Percentiles rank a stretch among this genome's conserved stretches.
Conservation (phyloP, 148 eudicot genomes). For the Mesembryanthemum crystallinum region DNA sequence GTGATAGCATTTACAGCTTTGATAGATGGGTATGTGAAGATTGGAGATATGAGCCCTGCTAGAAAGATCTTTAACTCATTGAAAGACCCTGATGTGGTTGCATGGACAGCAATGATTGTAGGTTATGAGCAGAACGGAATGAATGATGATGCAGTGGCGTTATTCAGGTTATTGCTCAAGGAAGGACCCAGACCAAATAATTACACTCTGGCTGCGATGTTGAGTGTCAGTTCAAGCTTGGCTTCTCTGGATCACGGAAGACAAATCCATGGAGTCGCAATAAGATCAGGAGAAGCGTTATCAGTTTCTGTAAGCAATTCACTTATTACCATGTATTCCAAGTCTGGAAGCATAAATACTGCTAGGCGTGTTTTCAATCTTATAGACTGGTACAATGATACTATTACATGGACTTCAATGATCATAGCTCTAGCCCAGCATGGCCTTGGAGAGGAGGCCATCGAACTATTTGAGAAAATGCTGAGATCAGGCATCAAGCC, state of each 20-base stretch:
- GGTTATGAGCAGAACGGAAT: slow-evolving; percentile 42
- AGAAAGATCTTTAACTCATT: slow-evolving; percentile 40
- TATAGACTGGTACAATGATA: slow-evolving; percentile 21
- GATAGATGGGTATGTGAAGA: slow-evolving; percentile 45
- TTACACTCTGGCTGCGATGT: slow-evolving; percentile 40
- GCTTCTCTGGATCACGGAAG: slow-evolving; percentile 42
- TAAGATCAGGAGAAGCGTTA: slow-evolving; percentile 31
- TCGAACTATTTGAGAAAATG: slow-evolving; percentile 41
- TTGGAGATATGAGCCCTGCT: slow-evolving; percentile 39
- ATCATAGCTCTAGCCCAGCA: slow-evolving; percentile 48
- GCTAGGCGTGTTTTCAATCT: slow-evolving; percentile 33
- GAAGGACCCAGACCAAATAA: slow-evolving; percentile 44
- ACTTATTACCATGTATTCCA: slow-evolving; percentile 42
- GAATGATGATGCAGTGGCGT: slow-evolving; percentile 32
- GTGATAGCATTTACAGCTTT: slow-evolving; percentile 44
- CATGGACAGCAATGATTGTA: slow-evolving; percentile 51
- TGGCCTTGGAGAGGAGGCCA: slow-evolving; percentile 45
- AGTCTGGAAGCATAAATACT: slow-evolving; percentile 30
- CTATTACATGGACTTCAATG: slow-evolving; percentile 49
- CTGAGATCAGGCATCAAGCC: slow-evolving; percentile 33
- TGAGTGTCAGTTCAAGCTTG: slow-evolving; percentile 35
- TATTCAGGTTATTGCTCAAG: slow-evolving; percentile 38
- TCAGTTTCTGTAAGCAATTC: slow-evolving; percentile 41
- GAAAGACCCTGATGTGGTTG: slow-evolving; percentile 34
- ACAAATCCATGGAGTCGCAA: slow-evolving; percentile 39